A percentile compares a stretch with the other conserved stretches of the same genome.
Evolutionary conservation across 1,284 basidiomycete genomes (phyloP).

Genomic region (Lentinula novae-zelandiae): DNA sequence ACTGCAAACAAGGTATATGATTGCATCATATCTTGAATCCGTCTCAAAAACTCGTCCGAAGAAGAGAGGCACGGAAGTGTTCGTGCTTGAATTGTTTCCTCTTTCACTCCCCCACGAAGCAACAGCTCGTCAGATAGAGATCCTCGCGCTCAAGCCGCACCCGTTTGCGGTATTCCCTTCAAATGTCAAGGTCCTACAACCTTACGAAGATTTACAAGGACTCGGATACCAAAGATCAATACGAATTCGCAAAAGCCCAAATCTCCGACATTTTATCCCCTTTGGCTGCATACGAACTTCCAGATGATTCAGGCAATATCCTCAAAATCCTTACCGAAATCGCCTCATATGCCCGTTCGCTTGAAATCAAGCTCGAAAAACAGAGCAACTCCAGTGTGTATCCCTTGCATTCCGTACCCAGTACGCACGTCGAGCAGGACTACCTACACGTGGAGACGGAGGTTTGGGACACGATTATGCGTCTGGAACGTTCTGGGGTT

Average conservation of each 20-base stretch:
- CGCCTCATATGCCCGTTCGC: neutral
- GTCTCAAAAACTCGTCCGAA: too few species aligned
- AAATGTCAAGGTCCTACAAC: neutral
- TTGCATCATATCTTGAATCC: neutral
- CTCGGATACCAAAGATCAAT: neutral
- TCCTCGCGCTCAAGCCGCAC: neutral
- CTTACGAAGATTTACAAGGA: neutral
- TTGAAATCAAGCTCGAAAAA: neutral
- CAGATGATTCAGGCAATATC: neutral
- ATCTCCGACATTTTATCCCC: slow-evolving; percentile 4
- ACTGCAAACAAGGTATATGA: neutral
- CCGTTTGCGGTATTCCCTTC: neutral
- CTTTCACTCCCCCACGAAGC: neutral
- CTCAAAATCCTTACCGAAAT: slow-evolving; percentile 1
- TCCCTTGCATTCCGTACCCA: neutral
- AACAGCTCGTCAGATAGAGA: neutral
- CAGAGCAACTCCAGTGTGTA: neutral
- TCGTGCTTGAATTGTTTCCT: neutral
- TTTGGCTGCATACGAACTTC: neutral
- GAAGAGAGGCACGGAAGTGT: neutral
- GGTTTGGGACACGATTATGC: neutral
- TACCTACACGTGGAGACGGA: neutral
- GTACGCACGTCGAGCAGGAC: neutral
- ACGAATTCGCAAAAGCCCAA: neutral
- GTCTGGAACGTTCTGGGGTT: neutral